These are phyloP conservation scores for Trichophyton rubrum DNA, from an alignment of 2,329 filamentous ascomycete species.

Conservation along the genomic window DNA sequence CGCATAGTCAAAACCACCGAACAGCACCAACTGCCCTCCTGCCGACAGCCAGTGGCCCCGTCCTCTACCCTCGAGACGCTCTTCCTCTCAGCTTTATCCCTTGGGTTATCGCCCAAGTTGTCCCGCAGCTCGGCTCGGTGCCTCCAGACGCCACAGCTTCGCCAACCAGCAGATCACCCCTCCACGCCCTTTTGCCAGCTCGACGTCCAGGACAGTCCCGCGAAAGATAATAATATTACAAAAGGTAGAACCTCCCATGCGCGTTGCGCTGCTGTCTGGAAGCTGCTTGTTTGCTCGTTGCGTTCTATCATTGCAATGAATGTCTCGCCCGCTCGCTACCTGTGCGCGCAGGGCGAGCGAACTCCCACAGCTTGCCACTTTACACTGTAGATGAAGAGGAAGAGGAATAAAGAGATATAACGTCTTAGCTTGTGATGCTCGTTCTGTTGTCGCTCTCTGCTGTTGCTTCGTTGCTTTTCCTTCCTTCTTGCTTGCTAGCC, in stretches of 20 bases:
- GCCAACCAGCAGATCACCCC: not conserved
- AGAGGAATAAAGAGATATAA: not conserved
- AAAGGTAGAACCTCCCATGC: conserved; percentile 1
- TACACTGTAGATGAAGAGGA: not conserved
- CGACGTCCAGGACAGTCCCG: not conserved
- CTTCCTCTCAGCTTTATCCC: not conserved
- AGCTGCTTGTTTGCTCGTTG: not conserved
- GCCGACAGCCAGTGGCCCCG: not conserved
- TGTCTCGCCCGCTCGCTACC: not conserved
- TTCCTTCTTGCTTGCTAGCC: not conserved
- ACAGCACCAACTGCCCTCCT: not conserved
- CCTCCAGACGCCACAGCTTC: conserved; percentile 1
- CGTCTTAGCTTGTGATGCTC: no score
- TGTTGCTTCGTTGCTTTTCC: not conserved
- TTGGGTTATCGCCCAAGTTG: not conserved
- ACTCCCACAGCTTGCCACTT: not conserved
- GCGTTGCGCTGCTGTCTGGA: not conserved
- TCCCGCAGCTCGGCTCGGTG: not conserved
- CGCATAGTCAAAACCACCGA: not conserved
- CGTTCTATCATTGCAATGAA: not conserved
- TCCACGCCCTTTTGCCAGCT: not conserved
- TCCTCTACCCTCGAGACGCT: not conserved
- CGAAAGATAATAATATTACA: not conserved
- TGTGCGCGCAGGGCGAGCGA: not conserved
- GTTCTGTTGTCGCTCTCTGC: no score